These are phyloP conservation scores for Capronia americana DNA, from an alignment of 2,329 filamentous ascomycete species.

Conservation along the genomic window DNA sequence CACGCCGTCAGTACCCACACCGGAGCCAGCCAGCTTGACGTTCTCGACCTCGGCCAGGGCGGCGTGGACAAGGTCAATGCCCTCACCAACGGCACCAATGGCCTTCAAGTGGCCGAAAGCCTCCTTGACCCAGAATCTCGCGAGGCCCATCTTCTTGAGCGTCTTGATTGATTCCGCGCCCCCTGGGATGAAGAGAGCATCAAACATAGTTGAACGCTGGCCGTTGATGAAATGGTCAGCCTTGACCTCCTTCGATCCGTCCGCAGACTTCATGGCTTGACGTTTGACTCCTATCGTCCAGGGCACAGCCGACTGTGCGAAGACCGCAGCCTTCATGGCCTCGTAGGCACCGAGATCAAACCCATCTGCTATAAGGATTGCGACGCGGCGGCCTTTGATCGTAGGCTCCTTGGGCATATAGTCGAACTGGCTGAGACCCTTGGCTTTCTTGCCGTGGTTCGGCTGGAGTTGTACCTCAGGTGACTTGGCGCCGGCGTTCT, in stretches of 20 bases:
- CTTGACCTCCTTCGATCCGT: slow-evolving; percentile 56
- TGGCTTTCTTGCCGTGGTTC: slow-evolving; percentile 73
- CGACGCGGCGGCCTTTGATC: slow-evolving; percentile 73
- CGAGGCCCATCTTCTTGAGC: slow-evolving; percentile 72
- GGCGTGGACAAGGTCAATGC: slow-evolving; percentile 65
- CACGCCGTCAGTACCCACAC: slow-evolving; percentile 53
- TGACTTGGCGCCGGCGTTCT: slow-evolving; percentile 68
- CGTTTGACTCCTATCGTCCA: slow-evolving; percentile 75
- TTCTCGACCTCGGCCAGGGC: slow-evolving; percentile 53
- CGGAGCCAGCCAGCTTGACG: slow-evolving; percentile 53
- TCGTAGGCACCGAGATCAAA: slow-evolving; percentile 72
- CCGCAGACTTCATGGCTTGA: slow-evolving; percentile 60
- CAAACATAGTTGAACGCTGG: slow-evolving; percentile 78
- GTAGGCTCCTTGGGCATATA: slow-evolving; percentile 67
- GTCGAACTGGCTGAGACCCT: slow-evolving; percentile 75
- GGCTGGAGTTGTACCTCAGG: slow-evolving; percentile 53
- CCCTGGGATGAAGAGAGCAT: slow-evolving; percentile 77
- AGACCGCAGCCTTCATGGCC: slow-evolving; percentile 68
- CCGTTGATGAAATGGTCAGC: slow-evolving; percentile 82
- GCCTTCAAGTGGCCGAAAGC: slow-evolving; percentile 83
- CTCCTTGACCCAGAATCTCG: slow-evolving; percentile 77
- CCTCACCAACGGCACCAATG: slow-evolving; percentile 77
- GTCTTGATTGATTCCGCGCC: slow-evolving; percentile 69
- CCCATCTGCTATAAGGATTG: slow-evolving; percentile 78
- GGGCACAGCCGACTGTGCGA: slow-evolving; percentile 68